phyloP scores from a whole-genome alignment of 1,139 yeast species.

The Kodamaea sp. region DNA sequence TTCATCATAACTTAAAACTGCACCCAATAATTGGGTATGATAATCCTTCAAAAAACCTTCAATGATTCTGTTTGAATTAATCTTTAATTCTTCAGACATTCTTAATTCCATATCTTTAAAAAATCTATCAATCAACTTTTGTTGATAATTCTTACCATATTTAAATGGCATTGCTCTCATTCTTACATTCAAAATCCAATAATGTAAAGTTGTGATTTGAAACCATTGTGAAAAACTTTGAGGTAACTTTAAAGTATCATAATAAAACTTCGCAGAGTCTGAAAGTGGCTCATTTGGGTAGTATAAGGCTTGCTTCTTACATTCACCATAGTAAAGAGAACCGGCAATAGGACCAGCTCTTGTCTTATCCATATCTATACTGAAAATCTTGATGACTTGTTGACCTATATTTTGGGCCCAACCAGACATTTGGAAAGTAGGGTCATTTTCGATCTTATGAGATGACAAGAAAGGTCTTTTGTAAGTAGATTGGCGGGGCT shows the following conservation, averaged over 20 bases:
- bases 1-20: conserved; percentile 89
- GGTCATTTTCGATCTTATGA: conserved; percentile 55
- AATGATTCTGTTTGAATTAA: conserved; percentile 76
- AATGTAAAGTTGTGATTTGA: conserved; percentile 84
- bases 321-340: conserved; percentile 76
- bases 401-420: conserved; percentile 78
- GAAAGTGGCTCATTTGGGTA: conserved; percentile 67
- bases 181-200: conserved; percentile 90
- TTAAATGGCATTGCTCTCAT: conserved; percentile 95
- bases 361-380: conserved; percentile 85
- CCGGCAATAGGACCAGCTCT: conserved; percentile 96
- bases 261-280: conserved; percentile 66
- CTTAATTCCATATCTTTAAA: conserved; percentile 88
- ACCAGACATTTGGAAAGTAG: conserved; percentile 53
- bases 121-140: conserved; percentile 82
- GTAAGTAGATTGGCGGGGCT: conserved; percentile 40
- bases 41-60: conserved; percentile 87
- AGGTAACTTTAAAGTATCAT: conserved; percentile 77
- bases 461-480: conserved; percentile 51
- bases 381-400: conserved; percentile 58
- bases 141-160: conserved; percentile 86
- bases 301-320: conserved; percentile 79
- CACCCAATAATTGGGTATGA: conserved; percentile 85
- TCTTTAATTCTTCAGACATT: conserved; percentile 79
- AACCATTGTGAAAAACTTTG: conserved; percentile 91